These are phyloP conservation scores for Helotiales sp. DNA, from an alignment of 2,329 filamentous ascomycete species.

Conservation along the genomic window DNA sequence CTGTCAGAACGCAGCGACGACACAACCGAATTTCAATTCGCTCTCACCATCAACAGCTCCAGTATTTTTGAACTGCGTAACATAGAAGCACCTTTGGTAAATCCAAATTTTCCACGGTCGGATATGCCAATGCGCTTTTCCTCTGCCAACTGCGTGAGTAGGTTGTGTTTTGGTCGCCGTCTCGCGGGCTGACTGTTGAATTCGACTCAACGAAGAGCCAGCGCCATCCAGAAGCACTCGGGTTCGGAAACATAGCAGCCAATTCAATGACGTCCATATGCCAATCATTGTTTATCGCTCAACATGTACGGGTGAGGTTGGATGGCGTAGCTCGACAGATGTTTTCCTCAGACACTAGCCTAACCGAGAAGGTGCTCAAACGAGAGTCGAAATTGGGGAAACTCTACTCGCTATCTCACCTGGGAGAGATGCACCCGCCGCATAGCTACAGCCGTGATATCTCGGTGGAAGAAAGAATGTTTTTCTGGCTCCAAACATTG, in stretches of 20 bases:
- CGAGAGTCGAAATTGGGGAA: neutral
- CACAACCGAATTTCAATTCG: neutral
- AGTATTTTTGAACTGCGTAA: neutral
- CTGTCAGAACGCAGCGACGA: neutral
- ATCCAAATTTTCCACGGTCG: neutral
- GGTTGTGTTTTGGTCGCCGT: neutral
- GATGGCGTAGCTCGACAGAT: neutral
- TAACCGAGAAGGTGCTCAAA: constrained; percentile 1
- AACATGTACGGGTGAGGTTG: neutral
- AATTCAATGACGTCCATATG: neutral
- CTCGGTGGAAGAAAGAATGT: neutral
- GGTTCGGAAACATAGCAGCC: neutral
- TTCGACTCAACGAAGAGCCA: neutral
- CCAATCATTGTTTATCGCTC: neutral
- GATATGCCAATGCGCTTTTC: neutral
- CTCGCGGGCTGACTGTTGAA: neutral
- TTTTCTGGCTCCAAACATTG: neutral
- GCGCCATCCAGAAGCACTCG: neutral
- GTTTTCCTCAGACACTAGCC: neutral
- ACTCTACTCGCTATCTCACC: neutral
- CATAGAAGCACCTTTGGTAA: neutral
- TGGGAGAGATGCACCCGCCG: neutral
- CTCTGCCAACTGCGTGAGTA: neutral
- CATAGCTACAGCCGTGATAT: neutral
- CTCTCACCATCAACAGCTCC: neutral